A percentile compares a stretch with the other conserved stretches of the same genome.
These are phyloP conservation scores for Narthecium ossifragum DNA, from an alignment of 106 monocot species.

Conservation along the genomic window DNA sequence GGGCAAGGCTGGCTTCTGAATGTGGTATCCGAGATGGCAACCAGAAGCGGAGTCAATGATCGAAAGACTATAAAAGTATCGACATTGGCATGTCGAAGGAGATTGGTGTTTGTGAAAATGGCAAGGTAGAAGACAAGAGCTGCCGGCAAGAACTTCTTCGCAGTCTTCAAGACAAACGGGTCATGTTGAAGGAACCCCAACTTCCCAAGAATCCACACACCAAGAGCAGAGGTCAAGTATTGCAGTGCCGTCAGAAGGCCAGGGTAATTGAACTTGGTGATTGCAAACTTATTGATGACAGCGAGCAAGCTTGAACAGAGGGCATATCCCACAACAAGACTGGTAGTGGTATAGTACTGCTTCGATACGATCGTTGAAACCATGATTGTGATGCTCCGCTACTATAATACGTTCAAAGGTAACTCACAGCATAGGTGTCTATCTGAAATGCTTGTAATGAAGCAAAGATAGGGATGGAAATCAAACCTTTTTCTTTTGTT, in stretches of 20 bases:
- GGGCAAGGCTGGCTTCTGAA: conserved; percentile 84
- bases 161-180: conserved; percentile 53
- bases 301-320: conserved; percentile 84
- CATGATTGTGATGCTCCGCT: conserved; percentile 13
- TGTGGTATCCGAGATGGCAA: conserved; percentile 76
- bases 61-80: conserved; percentile 94
- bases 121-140: conserved; percentile 83
- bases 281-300: conserved; percentile 80
- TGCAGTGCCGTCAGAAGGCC: conserved; percentile 70
- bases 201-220: conserved; percentile 77
- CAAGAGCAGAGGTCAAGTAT: conserved; percentile 63
- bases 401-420: no score
- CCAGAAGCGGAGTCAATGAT: conserved; percentile 70
- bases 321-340: conserved; percentile 77
- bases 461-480: neutral
- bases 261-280: conserved; percentile 79
- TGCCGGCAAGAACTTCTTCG: conserved; percentile 80
- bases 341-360: conserved; percentile 64
- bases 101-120: conserved; percentile 94
- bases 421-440: no score
- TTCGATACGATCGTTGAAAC: conserved; percentile 29
- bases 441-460: neutral
- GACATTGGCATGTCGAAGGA: conserved; percentile 83
- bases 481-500: neutral
- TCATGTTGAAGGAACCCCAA: conserved; percentile 68